Evolutionary conservation across 1,139 yeast genomes (phyloP), one percentile per base, ranked within the genome.

Genomic region (Magnusiomyces suaveolens): DNA sequence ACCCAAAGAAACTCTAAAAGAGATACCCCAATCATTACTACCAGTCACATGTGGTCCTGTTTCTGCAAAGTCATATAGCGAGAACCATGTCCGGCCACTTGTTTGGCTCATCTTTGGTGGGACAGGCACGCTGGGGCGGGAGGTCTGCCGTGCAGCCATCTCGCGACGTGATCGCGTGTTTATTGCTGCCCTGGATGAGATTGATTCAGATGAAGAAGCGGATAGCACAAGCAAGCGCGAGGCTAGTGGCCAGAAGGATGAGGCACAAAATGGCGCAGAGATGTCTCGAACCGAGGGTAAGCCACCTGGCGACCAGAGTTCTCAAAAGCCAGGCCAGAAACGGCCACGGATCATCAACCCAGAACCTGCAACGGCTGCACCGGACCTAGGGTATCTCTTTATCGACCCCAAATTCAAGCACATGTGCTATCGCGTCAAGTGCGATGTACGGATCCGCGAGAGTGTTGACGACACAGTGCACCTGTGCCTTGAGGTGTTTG

Each of bases 91-190:
- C 10, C 51, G 53, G 18, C 54, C 58, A 1, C 25, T 54, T 12
- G 54, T 54, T 4, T 56, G 58, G 58, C 52, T 56, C 24, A 50
- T 56, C 4, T 56, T 56, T 41, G 58, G 58, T 3, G 58, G 58
- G 20, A 54, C 58, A 8, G 58, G 58, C 8, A 55, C 56, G 1
- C 43, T 56, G 18, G 56, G 58, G n/a, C 36, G 51, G 43, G 55
- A 56, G 39, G 50, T 56, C n/a, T 56, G 55, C 6, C 43, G 48
- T 29, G 32, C 52, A 24, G 52, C 58, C 2, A 50, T 56, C 20
- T 52, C 50, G 10, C 53, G 58, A 21, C 47, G 52, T 6, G 58
- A 56, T 44, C 44, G 48, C n/a, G 58, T 56, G 3, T 41, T 56
- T 50, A 51, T 56, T 21, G 58, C 58, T 1, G 58, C 56, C 1